phyloP scores from a whole-genome alignment of 768 basidiomycete genomes.

The Mycena galericulata region DNA sequence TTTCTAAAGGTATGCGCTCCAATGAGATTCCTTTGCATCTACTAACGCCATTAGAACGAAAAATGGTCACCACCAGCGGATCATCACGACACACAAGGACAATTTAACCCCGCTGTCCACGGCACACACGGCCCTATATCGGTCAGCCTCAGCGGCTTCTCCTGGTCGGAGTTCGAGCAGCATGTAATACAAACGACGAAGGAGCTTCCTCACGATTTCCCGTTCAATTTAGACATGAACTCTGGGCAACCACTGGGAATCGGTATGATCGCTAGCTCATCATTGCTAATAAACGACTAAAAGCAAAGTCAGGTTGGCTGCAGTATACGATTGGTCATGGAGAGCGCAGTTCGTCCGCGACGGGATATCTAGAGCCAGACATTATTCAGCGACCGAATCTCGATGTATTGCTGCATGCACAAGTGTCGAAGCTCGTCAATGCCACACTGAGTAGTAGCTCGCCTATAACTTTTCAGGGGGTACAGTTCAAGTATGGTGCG shows the following conservation, averaged over 20 bases:
- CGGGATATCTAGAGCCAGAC: conserved; percentile 22
- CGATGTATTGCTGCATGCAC: conserved; percentile 35
- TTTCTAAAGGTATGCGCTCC: conserved; percentile 36
- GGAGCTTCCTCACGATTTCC: conserved; percentile 37
- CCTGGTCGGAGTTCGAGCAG: conserved; percentile 35
- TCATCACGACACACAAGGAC: conserved; percentile 42
- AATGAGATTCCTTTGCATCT: neutral
- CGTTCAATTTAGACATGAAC: conserved; percentile 44
- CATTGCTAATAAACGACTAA: conserved; percentile 36
- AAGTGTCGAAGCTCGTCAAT: conserved; percentile 18
- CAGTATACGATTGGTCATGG: conserved; percentile 37
- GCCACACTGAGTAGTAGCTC: conserved; percentile 28
- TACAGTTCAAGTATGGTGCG: conserved; percentile 35
- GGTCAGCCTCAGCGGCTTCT: conserved; percentile 41
- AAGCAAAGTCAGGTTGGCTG: conserved; percentile 28
- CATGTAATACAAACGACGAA: conserved; percentile 40
- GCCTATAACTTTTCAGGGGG: too few relatives aligned
- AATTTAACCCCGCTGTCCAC: conserved; percentile 45
- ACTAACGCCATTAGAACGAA: conserved; percentile 41
- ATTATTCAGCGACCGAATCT: conserved; percentile 37
- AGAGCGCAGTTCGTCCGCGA: conserved; percentile 33
- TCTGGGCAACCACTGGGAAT: conserved; percentile 45
- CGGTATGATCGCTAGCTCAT: conserved; percentile 40
- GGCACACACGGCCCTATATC: conserved; percentile 38
- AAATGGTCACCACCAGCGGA: conserved; percentile 41